Evolutionary conservation across 1,284 basidiomycete genomes (phyloP), one percentile per base, ranked within the genome.

Genomic region (Ceratobasidium sp.): DNA sequence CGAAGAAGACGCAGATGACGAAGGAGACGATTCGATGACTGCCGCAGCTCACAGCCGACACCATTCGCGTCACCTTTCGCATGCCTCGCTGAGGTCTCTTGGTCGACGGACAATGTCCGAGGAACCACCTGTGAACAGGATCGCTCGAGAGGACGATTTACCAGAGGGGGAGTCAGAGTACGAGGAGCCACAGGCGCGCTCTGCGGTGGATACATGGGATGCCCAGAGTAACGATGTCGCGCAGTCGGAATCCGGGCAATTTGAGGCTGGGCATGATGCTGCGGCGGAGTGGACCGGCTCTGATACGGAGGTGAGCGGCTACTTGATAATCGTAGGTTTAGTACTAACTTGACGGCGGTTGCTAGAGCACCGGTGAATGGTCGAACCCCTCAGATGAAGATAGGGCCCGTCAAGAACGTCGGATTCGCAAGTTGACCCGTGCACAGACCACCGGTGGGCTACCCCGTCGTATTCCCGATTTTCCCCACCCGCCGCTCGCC

Each of bases 331-430:
- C 18, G 60, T 26, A 20, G 12, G 23, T 13, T n/a, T 44, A 12
- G 60, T 56, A n/a, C 44, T 55, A 20, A 75, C 56, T 13, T 26
- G 9, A 28, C 51, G 13, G 23, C 33, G 3, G 44, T 56, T 49
- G 3, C 7, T 51, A 93, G 91, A 94, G 93, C 81, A 92, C 94
- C 70, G 94, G 93, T 42, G 94, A 95, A 86, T 95, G 90, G 89
- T 95, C 94, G n/a, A 95, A 95, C 82, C 94, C 94, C 23, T 95
- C 94, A 15, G 94, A 95, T 82, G 94, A 95, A 84, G 94, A 95
- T 83, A 88, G 91, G 49, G 94, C 92, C 2, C 89, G 93, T 40
- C 91, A 91, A 80, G 85, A 89, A 46, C 90, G 93, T 56, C 85
- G 89, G 40, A 89, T 92, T 58, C 90, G 91, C 56, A 90, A 92